Percentiles rank a stretch among this genome's conserved stretches.
phyloP scores from a whole-genome alignment of 1,284 basidiomycete genomes.

The Ustilago cynodontis region DNA sequence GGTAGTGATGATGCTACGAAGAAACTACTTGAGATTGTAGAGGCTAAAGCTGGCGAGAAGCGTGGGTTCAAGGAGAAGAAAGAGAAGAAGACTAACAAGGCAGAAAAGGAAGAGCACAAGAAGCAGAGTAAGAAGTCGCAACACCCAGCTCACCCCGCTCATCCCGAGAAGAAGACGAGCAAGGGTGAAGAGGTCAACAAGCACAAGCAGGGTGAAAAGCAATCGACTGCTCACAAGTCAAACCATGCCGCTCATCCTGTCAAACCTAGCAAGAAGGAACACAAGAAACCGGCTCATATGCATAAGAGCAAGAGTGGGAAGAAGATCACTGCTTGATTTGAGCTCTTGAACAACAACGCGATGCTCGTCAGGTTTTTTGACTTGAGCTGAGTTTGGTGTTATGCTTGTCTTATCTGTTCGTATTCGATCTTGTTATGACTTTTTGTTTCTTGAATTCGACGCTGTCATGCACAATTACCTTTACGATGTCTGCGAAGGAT shows the following conservation, averaged over 20 bases:
- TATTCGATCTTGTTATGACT: background rate
- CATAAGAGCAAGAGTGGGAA: slow-evolving; percentile 21
- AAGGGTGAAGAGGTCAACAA: slow-evolving; percentile 5
- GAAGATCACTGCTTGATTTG: background rate
- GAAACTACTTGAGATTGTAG: slow-evolving; percentile 26
- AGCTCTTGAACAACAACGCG: too few relatives aligned
- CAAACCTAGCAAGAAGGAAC: slow-evolving; percentile 17
- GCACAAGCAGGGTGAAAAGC: slow-evolving; percentile 15
- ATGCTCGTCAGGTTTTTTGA: slow-evolving; percentile 4
- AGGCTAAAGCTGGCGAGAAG: slow-evolving; percentile 11
- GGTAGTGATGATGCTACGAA: slow-evolving; percentile 19
- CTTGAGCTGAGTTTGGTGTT: too few relatives aligned
- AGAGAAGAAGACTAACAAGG: slow-evolving; percentile 3
- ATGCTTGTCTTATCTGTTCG: too few relatives aligned
- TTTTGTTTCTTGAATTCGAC: too few relatives aligned
- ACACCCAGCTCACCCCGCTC: background rate
- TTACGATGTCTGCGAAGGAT: background rate
- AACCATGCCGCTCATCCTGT: background rate
- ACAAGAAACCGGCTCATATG: slow-evolving; percentile 39
- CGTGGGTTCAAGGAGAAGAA: slow-evolving; percentile 13
- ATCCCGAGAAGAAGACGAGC: background rate
- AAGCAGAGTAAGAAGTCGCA: background rate
- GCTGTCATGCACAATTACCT: too few relatives aligned
- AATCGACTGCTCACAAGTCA: slow-evolving; percentile 2
- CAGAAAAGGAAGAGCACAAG: slow-evolving; percentile 2